phyloP scores from a whole-genome alignment of 768 basidiomycete genomes.

The Galerina marginata region DNA sequence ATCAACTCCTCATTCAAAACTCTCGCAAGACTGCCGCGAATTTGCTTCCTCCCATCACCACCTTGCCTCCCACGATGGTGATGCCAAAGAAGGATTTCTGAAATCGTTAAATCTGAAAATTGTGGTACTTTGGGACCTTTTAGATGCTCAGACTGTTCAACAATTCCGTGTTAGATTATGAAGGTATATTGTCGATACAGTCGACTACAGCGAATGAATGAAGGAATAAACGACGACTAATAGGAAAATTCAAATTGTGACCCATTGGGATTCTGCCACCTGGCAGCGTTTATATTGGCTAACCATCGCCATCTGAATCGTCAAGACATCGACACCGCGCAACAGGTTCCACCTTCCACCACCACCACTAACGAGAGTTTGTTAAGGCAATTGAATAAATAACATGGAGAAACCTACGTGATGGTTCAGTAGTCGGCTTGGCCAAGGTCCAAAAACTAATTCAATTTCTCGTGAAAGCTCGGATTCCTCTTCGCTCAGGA shows the following conservation, averaged over 20 bases:
- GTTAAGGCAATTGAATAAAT: background rate
- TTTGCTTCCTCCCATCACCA: slow-evolving; percentile 83
- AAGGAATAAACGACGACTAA: too few relatives aligned
- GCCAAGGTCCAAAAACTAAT: slow-evolving; percentile 68
- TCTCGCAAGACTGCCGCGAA: slow-evolving; percentile 75
- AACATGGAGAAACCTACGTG: slow-evolving; percentile 51
- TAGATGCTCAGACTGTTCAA: background rate
- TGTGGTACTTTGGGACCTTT: background rate
- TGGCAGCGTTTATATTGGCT: background rate
- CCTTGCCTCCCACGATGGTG: slow-evolving; percentile 93
- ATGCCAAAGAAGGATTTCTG: slow-evolving; percentile 51
- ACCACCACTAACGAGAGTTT: slow-evolving; percentile 71
- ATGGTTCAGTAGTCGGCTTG: slow-evolving; percentile 67
- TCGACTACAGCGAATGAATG: too few relatives aligned
- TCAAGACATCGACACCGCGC: slow-evolving; percentile 66
- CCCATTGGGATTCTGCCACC: too few relatives aligned
- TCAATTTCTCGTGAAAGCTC: slow-evolving; percentile 55
- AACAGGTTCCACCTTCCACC: slow-evolving; percentile 73
- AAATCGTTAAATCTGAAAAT: background rate
- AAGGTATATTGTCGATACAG: too few relatives aligned
- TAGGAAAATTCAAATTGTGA: too few relatives aligned
- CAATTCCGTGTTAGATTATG: too few relatives aligned
- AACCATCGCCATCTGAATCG: slow-evolving; percentile 55
- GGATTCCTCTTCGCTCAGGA: slow-evolving; percentile 32
- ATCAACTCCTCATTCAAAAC: slow-evolving; percentile 89